Conservation (phyloP, 495 filamentous ascomycete species). For the Aspergillus kassunensis region DNA sequence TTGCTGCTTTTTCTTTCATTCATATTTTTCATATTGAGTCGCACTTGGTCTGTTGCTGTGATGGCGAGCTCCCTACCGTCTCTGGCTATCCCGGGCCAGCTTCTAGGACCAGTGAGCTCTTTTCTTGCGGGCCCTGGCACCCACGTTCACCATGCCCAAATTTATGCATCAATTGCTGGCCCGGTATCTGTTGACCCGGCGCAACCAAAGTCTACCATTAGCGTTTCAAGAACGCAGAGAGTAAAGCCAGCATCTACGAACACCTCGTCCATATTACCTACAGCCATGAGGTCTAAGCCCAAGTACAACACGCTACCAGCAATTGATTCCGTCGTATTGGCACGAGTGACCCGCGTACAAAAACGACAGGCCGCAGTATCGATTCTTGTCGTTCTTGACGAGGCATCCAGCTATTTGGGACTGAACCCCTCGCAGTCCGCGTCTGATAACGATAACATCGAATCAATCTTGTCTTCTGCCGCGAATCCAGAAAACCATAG, state of each 20-base stretch:
- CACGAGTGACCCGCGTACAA: conserved; percentile 77
- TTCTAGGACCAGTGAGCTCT: conserved; percentile 60
- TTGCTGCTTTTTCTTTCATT: neutral
- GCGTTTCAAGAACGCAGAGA: conserved; percentile 39
- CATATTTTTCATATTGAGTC: neutral
- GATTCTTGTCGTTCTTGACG: conserved; percentile 73
- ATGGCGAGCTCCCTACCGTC: conserved; percentile 33
- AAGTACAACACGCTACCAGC: conserved; percentile 69
- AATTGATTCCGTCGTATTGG: conserved; percentile 75
- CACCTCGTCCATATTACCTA: conserved; percentile 12
- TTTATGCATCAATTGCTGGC: conserved; percentile 71
- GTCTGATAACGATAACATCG: conserved; percentile 49
- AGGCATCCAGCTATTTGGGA: conserved; percentile 25
- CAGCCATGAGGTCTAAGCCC: conserved; percentile 21
- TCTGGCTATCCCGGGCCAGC: conserved; percentile 65
- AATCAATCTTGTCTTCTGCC: conserved; percentile 40
- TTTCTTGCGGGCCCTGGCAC: conserved; percentile 75
- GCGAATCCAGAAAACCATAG: conserved; percentile 45
- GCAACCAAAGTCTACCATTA: conserved; percentile 50
- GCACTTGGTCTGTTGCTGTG: neutral
- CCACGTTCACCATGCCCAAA: conserved; percentile 64
- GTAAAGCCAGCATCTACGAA: conserved; percentile 17
- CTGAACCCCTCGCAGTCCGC: conserved; percentile 34
- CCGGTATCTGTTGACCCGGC: conserved; percentile 49
- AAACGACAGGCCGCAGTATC: conserved; percentile 76